Evolutionary conservation across 164 flowering plant genomes (phyloP).

Genomic region (Liquidambar formosana): DNA sequence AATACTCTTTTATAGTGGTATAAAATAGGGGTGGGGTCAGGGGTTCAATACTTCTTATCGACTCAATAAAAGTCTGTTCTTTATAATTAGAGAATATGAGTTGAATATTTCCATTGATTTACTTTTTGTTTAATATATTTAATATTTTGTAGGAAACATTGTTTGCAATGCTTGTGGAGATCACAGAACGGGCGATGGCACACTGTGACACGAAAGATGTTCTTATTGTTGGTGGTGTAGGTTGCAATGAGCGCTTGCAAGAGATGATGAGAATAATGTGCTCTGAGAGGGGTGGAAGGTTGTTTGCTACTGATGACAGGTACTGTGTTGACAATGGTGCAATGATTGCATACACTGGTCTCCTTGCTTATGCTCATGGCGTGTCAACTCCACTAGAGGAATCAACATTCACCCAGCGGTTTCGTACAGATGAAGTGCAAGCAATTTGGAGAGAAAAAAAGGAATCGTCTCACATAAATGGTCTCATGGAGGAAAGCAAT

Average conservation of each 20-base stretch:
- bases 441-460: constrained; percentile 80
- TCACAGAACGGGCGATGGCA: constrained; percentile 97
- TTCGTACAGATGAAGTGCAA: constrained; percentile 91
- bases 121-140: background rate
- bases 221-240: constrained; percentile 97
- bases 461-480: constrained; percentile 18
- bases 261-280: constrained; percentile 98
- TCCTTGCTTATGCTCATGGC: constrained; percentile 82
- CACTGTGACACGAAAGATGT: constrained; percentile 93
- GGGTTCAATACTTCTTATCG: no score
- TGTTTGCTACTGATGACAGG: constrained; percentile 90
- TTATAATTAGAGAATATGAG: no score
- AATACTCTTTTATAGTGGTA: background rate
- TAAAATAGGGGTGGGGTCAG: background rate
- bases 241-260: constrained; percentile 94
- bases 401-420: constrained; percentile 90
- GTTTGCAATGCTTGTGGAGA: constrained; percentile 98
- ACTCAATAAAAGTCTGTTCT: no score
- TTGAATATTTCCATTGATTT: background rate
- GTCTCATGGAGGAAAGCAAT: constrained; percentile 17
- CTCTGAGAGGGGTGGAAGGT: constrained; percentile 76
- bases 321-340: constrained; percentile 96
- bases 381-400: constrained; percentile 70
- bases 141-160: constrained; percentile 64
- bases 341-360: constrained; percentile 97